Percentiles rank a stretch among this genome's conserved stretches.
Evolutionary conservation across 306 rosid species (phyloP).

Genomic region (Sophora flavescens): DNA sequence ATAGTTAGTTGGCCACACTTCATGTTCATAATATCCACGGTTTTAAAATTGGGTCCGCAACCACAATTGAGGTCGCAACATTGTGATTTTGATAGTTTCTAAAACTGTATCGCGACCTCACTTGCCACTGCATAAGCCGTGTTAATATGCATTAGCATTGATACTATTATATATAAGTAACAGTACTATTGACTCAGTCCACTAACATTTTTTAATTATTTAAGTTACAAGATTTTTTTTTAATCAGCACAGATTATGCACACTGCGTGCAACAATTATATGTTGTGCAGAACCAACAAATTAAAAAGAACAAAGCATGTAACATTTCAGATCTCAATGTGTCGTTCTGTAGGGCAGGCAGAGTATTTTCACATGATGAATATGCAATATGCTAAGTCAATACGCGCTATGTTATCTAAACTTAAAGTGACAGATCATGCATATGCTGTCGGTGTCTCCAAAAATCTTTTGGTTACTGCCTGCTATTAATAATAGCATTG

Average conservation of each 20-base stretch:
- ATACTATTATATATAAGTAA: not conserved
- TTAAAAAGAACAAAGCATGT: constrained; percentile 36
- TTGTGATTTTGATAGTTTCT: too few species aligned
- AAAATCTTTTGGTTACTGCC: not conserved
- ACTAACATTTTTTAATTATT: not conserved
- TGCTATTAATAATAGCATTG: not conserved
- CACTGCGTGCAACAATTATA: not conserved
- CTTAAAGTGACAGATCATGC: not conserved
- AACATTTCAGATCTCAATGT: constrained; percentile 26
- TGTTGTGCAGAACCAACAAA: constrained; percentile 25
- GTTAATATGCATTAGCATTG: too few species aligned
- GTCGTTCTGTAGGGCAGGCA: not conserved
- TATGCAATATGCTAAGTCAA: not conserved
- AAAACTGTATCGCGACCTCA: too few species aligned
- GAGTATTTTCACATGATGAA: constrained; percentile 25
- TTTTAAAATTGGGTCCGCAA: too few species aligned
- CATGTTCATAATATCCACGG: not conserved
- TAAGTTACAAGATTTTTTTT: not conserved
- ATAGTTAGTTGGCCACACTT: not conserved
- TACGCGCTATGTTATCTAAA: not conserved
- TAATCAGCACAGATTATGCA: constrained; percentile 3
- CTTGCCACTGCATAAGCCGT: too few species aligned
- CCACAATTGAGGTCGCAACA: too few species aligned
- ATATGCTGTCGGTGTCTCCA: not conserved
- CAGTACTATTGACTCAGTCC: not conserved